Evolutionary conservation across 2,329 filamentous ascomycete species (phyloP).

Genomic region (Pseudogymnoascus sp.): DNA sequence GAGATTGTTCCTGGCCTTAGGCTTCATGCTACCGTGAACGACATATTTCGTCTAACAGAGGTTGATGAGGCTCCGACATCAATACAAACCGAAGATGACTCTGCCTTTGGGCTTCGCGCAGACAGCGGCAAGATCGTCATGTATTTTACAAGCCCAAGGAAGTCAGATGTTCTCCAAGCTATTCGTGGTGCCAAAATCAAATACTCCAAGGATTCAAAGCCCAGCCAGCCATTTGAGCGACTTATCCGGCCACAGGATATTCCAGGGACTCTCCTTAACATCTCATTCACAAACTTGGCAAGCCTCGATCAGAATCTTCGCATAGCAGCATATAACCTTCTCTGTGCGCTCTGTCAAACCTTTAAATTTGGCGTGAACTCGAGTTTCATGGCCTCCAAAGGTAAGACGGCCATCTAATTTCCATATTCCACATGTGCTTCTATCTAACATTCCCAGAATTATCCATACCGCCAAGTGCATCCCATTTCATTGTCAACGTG

Average conservation of each 20-base stretch:
- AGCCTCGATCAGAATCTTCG: conserved; percentile 53
- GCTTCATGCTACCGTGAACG: conserved; percentile 57
- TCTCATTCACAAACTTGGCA: conserved; percentile 58
- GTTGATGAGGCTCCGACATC: conserved; percentile 59
- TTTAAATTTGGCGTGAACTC: conserved; percentile 59
- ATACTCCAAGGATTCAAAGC: conserved; percentile 53
- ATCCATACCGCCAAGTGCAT: conserved; percentile 54
- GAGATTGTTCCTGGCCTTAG: conserved; percentile 56
- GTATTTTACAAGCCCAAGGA: conserved; percentile 62
- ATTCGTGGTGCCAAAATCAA: conserved; percentile 57
- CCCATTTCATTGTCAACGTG: conserved; percentile 56
- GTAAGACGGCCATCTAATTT: conserved; percentile 29
- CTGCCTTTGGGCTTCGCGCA: conserved; percentile 57
- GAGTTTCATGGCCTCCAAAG: conserved; percentile 54
- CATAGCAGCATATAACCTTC: conserved; percentile 58
- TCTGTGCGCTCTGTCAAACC: conserved; percentile 57
- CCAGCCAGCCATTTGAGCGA: conserved; percentile 54
- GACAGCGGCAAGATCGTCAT: conserved; percentile 64
- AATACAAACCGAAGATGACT: conserved; percentile 58
- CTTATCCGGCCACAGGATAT: conserved; percentile 63
- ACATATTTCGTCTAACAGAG: conserved; percentile 60
- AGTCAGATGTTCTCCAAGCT: conserved; percentile 53
- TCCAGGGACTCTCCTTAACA: conserved; percentile 59
- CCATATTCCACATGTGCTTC: neutral
- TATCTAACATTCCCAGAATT: conserved; percentile 40